These are phyloP conservation scores for Rauvolfia tetraphylla DNA, from an alignment of 257 asterid genomes.

Conservation along the genomic window DNA sequence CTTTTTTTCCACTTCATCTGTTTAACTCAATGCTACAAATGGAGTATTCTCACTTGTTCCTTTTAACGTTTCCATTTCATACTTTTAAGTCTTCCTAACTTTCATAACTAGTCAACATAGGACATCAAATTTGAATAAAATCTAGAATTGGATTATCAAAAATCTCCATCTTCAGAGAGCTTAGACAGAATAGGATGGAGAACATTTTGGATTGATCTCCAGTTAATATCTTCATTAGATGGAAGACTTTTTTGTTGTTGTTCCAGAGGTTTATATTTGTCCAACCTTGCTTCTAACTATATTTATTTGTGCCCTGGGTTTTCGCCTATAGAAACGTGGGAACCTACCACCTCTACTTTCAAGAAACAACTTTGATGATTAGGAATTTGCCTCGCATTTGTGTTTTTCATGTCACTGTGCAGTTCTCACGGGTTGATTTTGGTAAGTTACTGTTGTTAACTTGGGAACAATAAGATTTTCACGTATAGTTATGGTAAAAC, in stretches of 20 bases:
- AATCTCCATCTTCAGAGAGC: background rate
- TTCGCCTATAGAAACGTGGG: background rate
- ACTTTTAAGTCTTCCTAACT: background rate
- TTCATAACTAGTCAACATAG: background rate
- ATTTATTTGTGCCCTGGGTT: background rate
- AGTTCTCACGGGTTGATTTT: background rate
- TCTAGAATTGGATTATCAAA: background rate
- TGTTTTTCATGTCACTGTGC: background rate
- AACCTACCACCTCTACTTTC: background rate
- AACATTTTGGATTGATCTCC: background rate
- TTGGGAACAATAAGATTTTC: too few relatives aligned
- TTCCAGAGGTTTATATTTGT: background rate
- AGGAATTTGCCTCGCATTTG: background rate
- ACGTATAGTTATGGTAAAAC: background rate
- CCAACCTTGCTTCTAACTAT: background rate
- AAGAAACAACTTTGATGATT: background rate
- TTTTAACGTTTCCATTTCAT: background rate
- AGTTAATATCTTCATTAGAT: background rate
- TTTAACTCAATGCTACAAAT: background rate
- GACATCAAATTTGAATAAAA: background rate
- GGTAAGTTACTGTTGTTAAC: background rate
- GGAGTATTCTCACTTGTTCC: background rate
- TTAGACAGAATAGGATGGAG: background rate
- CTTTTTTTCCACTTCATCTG: background rate
- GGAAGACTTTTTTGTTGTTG: background rate